phyloP scores from a whole-genome alignment of 768 basidiomycete genomes.

The Rhodocollybia butyracea region DNA sequence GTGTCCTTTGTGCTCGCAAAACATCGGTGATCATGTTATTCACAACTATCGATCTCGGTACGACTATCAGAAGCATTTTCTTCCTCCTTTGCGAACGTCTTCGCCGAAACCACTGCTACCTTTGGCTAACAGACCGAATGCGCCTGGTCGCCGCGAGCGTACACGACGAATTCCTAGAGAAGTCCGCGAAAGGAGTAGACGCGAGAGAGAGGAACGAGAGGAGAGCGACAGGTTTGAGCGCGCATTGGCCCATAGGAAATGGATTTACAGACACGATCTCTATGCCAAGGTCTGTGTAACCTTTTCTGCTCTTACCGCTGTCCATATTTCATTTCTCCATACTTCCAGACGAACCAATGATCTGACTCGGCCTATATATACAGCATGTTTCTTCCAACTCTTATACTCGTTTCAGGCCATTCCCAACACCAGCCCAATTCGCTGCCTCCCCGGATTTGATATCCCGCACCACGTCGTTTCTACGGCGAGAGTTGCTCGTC shows the following conservation, averaged over 20 bases:
- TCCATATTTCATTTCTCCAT: background rate
- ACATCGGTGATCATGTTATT: conserved; percentile 71
- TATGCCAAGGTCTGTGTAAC: conserved; percentile 74
- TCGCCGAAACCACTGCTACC: conserved; percentile 28
- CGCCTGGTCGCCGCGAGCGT: conserved; percentile 24
- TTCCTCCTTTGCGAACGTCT: conserved; percentile 60
- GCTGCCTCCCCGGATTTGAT: conserved; percentile 71
- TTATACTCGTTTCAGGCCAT: conserved; percentile 84
- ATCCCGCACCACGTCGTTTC: conserved; percentile 72
- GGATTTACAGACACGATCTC: conserved; percentile 76
- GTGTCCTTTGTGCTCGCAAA: conserved; percentile 72
- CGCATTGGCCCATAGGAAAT: conserved; percentile 68
- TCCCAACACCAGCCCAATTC: conserved; percentile 84
- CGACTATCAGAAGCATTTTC: conserved; percentile 80
- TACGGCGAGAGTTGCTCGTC: conserved; percentile 82
- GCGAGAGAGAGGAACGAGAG: conserved; percentile 46
- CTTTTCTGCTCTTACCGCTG: background rate
- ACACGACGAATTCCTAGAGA: conserved; percentile 33
- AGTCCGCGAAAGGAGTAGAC: conserved; percentile 55
- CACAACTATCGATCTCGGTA: conserved; percentile 74
- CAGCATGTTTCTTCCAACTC: conserved; percentile 91
- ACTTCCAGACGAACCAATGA: conserved; percentile 7
- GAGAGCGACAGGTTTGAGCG: conserved; percentile 71
- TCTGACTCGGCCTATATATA: conserved; percentile 9
- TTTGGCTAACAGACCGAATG: conserved; percentile 22